Conservation (phyloP, 2,329 filamentous ascomycete species). For the Neofusicoccum cordaticola region DNA sequence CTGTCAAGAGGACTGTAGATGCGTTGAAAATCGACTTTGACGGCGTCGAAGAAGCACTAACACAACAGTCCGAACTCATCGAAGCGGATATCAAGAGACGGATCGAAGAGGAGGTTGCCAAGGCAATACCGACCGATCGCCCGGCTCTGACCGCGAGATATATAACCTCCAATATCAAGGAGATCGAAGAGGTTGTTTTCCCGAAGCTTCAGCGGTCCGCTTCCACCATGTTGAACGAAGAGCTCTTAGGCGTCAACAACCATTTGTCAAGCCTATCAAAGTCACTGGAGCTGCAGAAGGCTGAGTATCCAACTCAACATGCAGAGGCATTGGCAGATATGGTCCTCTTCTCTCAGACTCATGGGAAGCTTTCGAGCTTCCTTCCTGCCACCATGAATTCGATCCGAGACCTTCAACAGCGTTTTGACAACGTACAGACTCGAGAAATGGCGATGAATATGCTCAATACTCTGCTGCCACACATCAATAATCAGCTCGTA, state of each 20-base stretch:
- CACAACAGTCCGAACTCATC: neutral
- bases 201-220: neutral
- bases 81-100: neutral
- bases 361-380: neutral
- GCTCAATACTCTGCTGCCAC: neutral
- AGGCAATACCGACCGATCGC: neutral
- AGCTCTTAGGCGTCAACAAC: neutral
- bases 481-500: neutral
- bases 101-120: neutral
- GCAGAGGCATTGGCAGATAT: neutral
- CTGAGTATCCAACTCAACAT: neutral
- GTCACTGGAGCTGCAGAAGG: neutral
- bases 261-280: neutral
- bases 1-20: neutral
- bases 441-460: neutral
- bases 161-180: neutral
- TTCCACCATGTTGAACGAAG: neutral
- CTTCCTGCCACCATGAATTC: neutral
- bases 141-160: neutral
- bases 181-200: neutral
- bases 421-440: neutral
- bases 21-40: neutral
- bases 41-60: neutral
- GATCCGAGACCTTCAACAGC: neutral
- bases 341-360: neutral